A percentile compares a stretch with the other conserved stretches of the same genome.
Conservation (phyloP, 2,329 filamentous ascomycete species). For the Colletotrichum melonis region DNA sequence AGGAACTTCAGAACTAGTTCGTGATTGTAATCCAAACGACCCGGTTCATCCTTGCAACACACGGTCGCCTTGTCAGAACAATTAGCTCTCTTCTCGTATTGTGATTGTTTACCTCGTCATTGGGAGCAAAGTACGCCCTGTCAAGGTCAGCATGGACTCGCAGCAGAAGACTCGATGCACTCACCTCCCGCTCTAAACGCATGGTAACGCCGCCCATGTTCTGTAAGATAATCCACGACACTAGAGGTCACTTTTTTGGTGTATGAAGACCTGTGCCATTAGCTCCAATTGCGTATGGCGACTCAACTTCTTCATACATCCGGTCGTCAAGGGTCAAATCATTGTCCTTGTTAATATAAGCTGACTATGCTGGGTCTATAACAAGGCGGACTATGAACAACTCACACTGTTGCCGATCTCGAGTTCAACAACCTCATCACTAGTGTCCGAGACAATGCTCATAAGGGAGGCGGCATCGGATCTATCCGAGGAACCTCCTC, state of each 20-base stretch:
- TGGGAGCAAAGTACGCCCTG: constrained; percentile 46
- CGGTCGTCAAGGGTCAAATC: constrained; percentile 18
- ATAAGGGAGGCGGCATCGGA: background rate
- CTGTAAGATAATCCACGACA: constrained; percentile 14
- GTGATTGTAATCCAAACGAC: constrained; percentile 26
- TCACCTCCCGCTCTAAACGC: constrained; percentile 26
- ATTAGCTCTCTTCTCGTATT: background rate
- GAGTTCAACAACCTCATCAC: background rate
- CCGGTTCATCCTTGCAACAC: background rate
- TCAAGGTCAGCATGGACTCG: background rate
- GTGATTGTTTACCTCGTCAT: constrained; percentile 46
- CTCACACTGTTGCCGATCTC: background rate
- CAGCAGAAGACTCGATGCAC: background rate
- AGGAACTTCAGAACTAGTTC: constrained; percentile 1
- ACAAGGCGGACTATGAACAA: background rate
- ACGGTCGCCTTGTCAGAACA: background rate
- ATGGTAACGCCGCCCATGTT: constrained; percentile 32
- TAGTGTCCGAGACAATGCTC: background rate
- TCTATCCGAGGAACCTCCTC: background rate
- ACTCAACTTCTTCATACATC: background rate
- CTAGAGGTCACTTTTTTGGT: constrained; percentile 24
- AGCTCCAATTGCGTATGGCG: background rate
- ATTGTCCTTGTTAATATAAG: background rate
- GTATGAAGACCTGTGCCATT: constrained; percentile 7
- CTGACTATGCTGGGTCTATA: background rate